Conservation (phyloP, 1,284 basidiomycete genomes). For the Trametes hirsuta region DNA sequence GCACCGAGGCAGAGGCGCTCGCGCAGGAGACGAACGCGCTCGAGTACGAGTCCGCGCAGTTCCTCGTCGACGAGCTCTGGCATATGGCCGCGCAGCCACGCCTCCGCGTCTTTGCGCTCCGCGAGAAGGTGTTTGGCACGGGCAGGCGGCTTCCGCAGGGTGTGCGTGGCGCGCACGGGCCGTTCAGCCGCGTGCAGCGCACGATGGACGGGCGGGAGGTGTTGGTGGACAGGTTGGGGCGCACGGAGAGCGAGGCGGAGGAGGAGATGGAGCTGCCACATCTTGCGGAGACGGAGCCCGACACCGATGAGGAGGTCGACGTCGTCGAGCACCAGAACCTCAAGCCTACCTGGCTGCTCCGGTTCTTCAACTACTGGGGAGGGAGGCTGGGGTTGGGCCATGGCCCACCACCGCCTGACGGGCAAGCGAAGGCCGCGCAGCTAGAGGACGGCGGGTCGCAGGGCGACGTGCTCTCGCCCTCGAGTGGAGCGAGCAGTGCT, state of each 20-base stretch:
- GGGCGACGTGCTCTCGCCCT: not conserved
- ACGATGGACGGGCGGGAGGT: slow-evolving; percentile 62
- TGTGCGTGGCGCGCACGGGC: slow-evolving; percentile 55
- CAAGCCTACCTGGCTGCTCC: slow-evolving; percentile 74
- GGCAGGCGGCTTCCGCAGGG: slow-evolving; percentile 43
- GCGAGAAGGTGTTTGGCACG: slow-evolving; percentile 59
- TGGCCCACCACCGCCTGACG: slow-evolving; percentile 17
- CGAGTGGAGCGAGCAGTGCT: slow-evolving; percentile 18
- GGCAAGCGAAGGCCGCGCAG: not conserved
- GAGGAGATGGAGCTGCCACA: slow-evolving; percentile 59
- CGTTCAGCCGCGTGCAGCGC: slow-evolving; percentile 69
- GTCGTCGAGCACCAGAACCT: slow-evolving; percentile 59
- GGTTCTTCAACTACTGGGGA: slow-evolving; percentile 76
- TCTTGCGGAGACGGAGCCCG: slow-evolving; percentile 33
- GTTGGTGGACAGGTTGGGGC: slow-evolving; percentile 65
- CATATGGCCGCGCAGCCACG: slow-evolving; percentile 63
- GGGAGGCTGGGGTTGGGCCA: slow-evolving; percentile 40
- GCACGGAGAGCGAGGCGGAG: slow-evolving; percentile 76
- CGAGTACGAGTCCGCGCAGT: slow-evolving; percentile 71
- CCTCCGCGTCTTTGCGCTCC: slow-evolving; percentile 60
- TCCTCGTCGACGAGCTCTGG: slow-evolving; percentile 67
- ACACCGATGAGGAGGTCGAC: slow-evolving; percentile 53
- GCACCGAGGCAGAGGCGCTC: slow-evolving; percentile 52
- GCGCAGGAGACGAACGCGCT: slow-evolving; percentile 69
- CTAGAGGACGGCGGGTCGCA: not conserved